Evolutionary conservation across 352 stramenopile genomes (phyloP).

Genomic region (Phytophthora podocarpi): DNA sequence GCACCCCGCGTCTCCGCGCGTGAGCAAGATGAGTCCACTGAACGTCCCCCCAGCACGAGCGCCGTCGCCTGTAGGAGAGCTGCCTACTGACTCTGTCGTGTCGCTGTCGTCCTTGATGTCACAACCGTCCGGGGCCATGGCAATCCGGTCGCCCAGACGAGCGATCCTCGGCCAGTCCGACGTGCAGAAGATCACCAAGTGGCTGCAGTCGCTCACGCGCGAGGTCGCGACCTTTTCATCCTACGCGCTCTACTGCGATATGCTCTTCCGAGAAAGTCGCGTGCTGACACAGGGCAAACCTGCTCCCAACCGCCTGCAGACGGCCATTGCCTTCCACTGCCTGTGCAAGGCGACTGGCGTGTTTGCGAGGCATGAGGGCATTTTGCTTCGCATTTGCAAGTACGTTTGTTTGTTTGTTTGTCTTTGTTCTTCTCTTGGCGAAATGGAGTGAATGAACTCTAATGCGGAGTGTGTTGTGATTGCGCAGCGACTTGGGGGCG

Average conservation of each 20-base stretch:
- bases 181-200: constrained; percentile 65
- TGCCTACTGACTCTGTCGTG: constrained; percentile 35
- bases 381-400: constrained; percentile 64
- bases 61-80: constrained; percentile 39
- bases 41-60: constrained; percentile 21
- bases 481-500: constrained; percentile 47
- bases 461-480: not conserved
- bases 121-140: not conserved
- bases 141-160: constrained; percentile 21
- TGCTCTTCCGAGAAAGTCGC: constrained; percentile 69
- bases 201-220: constrained; percentile 56
- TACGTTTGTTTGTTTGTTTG: constrained; percentile 23
- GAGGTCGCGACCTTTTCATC: constrained; percentile 57
- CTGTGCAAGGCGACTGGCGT: constrained; percentile 63
- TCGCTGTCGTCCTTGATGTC: constrained; percentile 12
- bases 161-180: constrained; percentile 50
- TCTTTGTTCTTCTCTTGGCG: not conserved
- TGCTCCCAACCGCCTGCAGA: constrained; percentile 70
- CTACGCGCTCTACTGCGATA: constrained; percentile 78
- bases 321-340: constrained; percentile 77
- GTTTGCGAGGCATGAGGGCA: constrained; percentile 64
- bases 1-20: constrained; percentile 14
- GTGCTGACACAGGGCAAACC: constrained; percentile 67
- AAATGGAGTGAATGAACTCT: not conserved
- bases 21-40: constrained; percentile 23